Evolutionary conservation across 345 rosid species (phyloP).

Genomic region (Rubroshorea leprosula): DNA sequence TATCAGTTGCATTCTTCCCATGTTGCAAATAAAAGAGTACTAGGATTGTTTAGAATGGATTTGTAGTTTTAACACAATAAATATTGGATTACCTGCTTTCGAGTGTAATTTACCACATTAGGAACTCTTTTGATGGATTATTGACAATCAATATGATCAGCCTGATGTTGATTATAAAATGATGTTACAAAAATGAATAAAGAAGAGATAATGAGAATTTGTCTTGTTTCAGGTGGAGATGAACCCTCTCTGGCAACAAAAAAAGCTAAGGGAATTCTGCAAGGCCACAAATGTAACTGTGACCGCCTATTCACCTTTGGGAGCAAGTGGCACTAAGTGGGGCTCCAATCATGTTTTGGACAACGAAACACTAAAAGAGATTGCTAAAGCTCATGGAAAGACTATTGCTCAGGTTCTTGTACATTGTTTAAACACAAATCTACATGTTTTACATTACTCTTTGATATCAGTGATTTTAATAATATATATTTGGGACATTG

Average conservation of each 20-base stretch:
- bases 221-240: slow-evolving; percentile 55
- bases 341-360: slow-evolving; percentile 58
- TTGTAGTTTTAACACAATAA: too few species aligned
- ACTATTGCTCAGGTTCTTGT: slow-evolving; percentile 56
- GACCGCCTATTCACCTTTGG: slow-evolving; percentile 60
- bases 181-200: too few species aligned
- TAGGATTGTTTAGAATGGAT: too few species aligned
- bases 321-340: slow-evolving; percentile 55
- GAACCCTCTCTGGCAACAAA: slow-evolving; percentile 83
- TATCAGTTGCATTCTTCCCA: too few species aligned
- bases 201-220: not conserved
- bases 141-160: too few species aligned
- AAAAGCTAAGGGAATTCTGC: slow-evolving; percentile 55
- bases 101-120: too few species aligned
- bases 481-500: not conserved
- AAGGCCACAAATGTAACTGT: slow-evolving; percentile 38
- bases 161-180: too few species aligned
- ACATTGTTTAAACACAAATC: too few species aligned
- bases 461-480: not conserved
- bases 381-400: slow-evolving; percentile 58
- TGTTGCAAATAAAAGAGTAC: too few species aligned
- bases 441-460: too few species aligned
- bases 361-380: slow-evolving; percentile 44
- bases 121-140: too few species aligned
- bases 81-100: too few species aligned